A percentile compares a stretch with the other conserved stretches of the same genome.
phyloP scores from a whole-genome alignment of 2,329 filamentous ascomycete species.

The Colletotrichum lini region DNA sequence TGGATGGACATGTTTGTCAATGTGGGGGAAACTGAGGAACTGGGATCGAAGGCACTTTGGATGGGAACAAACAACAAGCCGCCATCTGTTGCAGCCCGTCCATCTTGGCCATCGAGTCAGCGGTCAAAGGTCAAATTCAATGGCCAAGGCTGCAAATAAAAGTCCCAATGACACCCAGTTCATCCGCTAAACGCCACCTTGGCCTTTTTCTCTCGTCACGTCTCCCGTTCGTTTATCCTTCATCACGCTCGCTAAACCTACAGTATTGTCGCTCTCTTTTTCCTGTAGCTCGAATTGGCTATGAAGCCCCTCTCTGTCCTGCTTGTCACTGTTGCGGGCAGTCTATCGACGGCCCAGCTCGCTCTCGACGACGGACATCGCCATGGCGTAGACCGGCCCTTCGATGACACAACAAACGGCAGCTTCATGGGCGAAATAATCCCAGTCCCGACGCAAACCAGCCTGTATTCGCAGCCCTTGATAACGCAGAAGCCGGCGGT shows the following conservation, averaged over 20 bases:
- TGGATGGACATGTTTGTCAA: background rate
- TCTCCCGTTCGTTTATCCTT: background rate
- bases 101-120: background rate
- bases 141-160: conserved; percentile 5
- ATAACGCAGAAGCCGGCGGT: background rate
- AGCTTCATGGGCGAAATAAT: no score
- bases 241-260: background rate
- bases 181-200: background rate
- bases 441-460: background rate
- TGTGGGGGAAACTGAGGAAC: conserved; percentile 42
- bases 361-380: background rate
- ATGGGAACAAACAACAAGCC: background rate
- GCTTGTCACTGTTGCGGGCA: conserved; percentile 3
- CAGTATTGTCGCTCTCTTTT: no score
- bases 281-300: background rate
- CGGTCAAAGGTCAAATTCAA: background rate
- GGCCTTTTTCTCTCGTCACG: background rate
- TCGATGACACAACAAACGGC: background rate
- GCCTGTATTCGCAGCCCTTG: background rate
- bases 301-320: background rate
- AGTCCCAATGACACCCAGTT: background rate
- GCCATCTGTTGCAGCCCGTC: no score
- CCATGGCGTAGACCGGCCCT: background rate
- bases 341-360: conserved; percentile 1
- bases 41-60: conserved; percentile 66